phyloP scores from a whole-genome alignment of 805 yeast species.

The Cyberlindnera mississippiensis region DNA sequence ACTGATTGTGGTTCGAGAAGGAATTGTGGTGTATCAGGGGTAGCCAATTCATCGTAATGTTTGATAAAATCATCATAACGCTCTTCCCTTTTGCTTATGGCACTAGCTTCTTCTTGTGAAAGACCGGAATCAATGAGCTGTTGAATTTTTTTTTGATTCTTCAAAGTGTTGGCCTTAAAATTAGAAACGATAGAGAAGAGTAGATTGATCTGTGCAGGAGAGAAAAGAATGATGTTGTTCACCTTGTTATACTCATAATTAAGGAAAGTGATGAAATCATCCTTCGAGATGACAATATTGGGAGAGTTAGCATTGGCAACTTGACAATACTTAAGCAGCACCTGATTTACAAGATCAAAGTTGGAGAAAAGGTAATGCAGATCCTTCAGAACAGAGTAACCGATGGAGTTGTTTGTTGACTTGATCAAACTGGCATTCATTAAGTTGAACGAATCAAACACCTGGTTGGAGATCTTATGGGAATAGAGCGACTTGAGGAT shows the following conservation, averaged over 20 bases:
- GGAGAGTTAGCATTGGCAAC: constrained; percentile 10
- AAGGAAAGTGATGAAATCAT: constrained; percentile 32
- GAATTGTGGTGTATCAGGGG: constrained; percentile 14
- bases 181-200: constrained; percentile 29
- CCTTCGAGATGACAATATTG: constrained; percentile 33
- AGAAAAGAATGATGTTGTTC: constrained; percentile 37
- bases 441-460: constrained; percentile 30
- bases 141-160: constrained; percentile 17
- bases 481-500: constrained; percentile 33
- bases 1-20: constrained; percentile 12
- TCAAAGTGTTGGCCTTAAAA: constrained; percentile 27
- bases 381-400: constrained; percentile 36
- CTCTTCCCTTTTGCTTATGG: constrained; percentile 11
- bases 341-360: constrained; percentile 38
- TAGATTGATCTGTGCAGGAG: constrained; percentile 38
- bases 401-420: constrained; percentile 25
- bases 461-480: constrained; percentile 36
- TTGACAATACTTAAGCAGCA: constrained; percentile 32
- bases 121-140: constrained; percentile 12
- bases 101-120: constrained; percentile 7
- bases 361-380: constrained; percentile 36
- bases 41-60: constrained; percentile 17
- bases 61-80: constrained; percentile 14
- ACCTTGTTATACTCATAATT: constrained; percentile 36
- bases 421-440: constrained; percentile 14